Conservation (phyloP, 1,284 basidiomycete species). For the Rhodotorula glutinis region DNA sequence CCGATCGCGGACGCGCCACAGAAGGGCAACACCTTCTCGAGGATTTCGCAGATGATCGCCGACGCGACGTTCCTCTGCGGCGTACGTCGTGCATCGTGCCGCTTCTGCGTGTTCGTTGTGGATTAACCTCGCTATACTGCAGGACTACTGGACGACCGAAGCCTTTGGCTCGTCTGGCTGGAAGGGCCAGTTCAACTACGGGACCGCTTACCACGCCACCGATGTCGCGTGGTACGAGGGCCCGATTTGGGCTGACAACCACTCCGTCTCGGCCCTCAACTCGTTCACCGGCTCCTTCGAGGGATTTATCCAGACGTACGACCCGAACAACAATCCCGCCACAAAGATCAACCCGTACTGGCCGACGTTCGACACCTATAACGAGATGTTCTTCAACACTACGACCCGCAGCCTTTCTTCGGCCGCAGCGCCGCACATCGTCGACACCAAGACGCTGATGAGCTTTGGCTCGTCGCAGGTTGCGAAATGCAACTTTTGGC, state of each 20-base stretch:
- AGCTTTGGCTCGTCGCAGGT: neutral
- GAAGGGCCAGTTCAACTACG: conserved; percentile 1
- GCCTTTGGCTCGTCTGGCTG: neutral
- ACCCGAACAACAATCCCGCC: conserved; percentile 7
- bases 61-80: neutral
- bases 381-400: conserved; percentile 1
- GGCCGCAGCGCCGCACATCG: neutral
- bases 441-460: neutral
- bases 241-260: neutral
- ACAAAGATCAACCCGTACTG: conserved; percentile 4
- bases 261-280: neutral
- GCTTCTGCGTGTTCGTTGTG: no score
- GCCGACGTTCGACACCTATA: conserved; percentile 1
- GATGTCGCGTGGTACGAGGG: neutral
- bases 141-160: neutral
- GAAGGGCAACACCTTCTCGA: neutral
- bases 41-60: neutral
- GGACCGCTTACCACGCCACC: neutral
- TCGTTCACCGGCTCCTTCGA: conserved; percentile 3
- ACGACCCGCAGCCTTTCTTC: neutral
- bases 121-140: no score
- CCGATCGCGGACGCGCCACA: neutral
- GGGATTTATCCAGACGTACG: neutral
- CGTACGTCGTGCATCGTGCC: no score
- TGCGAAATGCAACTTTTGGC: conserved; percentile 4